Evolutionary conservation across 2,329 filamentous ascomycete species (phyloP).

Genomic region (Claviceps spartinae): DNA sequence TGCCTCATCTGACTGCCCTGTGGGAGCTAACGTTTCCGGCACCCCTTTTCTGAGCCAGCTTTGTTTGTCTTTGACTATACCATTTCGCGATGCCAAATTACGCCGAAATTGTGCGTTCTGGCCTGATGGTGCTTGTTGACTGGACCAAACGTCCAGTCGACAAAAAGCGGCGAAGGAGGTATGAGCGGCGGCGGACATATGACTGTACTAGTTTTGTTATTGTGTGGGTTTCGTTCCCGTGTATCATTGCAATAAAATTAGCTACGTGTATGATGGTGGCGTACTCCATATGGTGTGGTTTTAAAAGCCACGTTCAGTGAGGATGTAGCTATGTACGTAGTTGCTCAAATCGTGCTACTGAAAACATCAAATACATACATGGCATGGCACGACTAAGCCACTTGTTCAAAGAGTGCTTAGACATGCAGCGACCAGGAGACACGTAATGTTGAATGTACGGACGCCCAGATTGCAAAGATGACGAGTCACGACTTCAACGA

Average conservation of each 20-base stretch:
- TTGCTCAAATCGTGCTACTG: background rate
- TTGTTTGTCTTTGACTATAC: background rate
- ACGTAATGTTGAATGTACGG: no score
- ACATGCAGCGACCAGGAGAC: no score
- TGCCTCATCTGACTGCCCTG: no score
- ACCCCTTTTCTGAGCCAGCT: background rate
- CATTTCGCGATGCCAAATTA: background rate
- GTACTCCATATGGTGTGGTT: background rate
- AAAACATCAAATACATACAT: background rate
- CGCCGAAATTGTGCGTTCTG: background rate
- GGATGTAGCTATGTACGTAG: background rate
- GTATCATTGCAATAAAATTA: background rate
- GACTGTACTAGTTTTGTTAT: background rate
- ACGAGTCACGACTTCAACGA: no score
- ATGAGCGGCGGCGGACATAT: background rate
- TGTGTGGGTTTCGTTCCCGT: background rate
- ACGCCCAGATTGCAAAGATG: no score
- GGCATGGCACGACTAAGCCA: no score
- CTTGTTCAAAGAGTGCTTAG: no score
- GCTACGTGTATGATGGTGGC: background rate
- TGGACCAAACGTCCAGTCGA: background rate
- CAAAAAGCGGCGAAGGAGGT: background rate
- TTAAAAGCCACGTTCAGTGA: background rate
- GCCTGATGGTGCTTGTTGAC: background rate
- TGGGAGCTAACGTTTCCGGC: background rate